Evolutionary conservation across 495 filamentous ascomycete genomes (phyloP).

Genomic region (Penicillium ochrochloron): DNA sequence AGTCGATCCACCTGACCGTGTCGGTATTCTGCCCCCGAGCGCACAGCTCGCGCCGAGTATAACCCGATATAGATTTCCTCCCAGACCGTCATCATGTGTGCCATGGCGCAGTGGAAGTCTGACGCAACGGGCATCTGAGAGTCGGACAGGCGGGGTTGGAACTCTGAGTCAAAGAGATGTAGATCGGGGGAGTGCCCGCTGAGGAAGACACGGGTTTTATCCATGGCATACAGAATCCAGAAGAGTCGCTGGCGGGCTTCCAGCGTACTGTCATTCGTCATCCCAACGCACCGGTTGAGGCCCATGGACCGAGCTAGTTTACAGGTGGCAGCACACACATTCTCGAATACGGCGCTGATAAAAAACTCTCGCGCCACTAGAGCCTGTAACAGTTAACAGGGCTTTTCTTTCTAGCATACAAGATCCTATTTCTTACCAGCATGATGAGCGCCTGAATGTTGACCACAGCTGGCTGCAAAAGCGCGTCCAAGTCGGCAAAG

Average conservation of each 20-base stretch:
- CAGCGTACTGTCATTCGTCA: background rate
- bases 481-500: background rate
- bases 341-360: constrained; percentile 5
- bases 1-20: background rate
- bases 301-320: constrained; percentile 3
- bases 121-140: background rate
- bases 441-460: constrained; percentile 9
- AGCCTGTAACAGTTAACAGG: background rate
- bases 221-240: constrained; percentile 3
- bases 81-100: constrained; percentile 2
- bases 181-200: constrained; percentile 2
- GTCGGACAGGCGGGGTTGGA: constrained; percentile 5
- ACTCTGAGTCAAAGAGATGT: constrained; percentile 1
- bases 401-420: background rate
- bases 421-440: constrained; percentile 1
- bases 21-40: constrained; percentile 2
- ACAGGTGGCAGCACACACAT: constrained; percentile 1
- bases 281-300: constrained; percentile 1
- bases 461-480: constrained; percentile 1
- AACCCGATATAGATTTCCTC: constrained; percentile 1
- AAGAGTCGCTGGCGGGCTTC: constrained; percentile 9
- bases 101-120: constrained; percentile 1
- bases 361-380: constrained; percentile 8
- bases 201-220: constrained; percentile 7
- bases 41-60: constrained; percentile 5